Conservation (phyloP, 306 rosid genomes). For the Phaseolus lunatus region DNA sequence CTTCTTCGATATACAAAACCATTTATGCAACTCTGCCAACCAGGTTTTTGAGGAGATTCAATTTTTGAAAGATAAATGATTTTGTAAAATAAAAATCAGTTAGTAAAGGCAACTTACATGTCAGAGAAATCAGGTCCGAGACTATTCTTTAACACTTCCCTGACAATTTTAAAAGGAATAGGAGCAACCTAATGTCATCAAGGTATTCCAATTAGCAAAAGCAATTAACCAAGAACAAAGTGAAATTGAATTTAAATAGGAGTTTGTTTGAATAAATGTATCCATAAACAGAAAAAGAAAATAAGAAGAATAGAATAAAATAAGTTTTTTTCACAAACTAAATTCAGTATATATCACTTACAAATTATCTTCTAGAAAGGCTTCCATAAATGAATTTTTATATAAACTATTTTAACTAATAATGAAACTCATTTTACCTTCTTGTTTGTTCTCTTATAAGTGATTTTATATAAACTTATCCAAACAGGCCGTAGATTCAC, state of each 20-base stretch:
- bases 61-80: neutral
- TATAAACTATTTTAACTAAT: too few species aligned
- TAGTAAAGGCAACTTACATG: slow-evolving; percentile 60
- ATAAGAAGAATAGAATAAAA: too few species aligned
- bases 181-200: slow-evolving; percentile 75
- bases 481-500: neutral
- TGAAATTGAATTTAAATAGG: neutral
- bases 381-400: too few species aligned
- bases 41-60: neutral
- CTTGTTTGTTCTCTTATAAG: too few species aligned
- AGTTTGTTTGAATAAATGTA: too few species aligned
- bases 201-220: slow-evolving; percentile 43
- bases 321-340: too few species aligned
- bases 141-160: slow-evolving; percentile 62
- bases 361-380: too few species aligned
- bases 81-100: slow-evolving; percentile 29
- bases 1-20: neutral
- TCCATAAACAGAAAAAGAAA: too few species aligned
- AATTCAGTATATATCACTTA: too few species aligned
- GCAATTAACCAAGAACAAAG: slow-evolving; percentile 29
- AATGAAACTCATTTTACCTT: too few species aligned
- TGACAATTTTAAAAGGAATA: slow-evolving; percentile 65
- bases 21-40: neutral
- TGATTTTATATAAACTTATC: too few species aligned
- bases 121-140: slow-evolving; percentile 71